A percentile compares a stretch with the other conserved stretches of the same genome.
These are phyloP conservation scores for Obba rivulosa DNA, from an alignment of 768 basidiomycete genomes.

Conservation along the genomic window DNA sequence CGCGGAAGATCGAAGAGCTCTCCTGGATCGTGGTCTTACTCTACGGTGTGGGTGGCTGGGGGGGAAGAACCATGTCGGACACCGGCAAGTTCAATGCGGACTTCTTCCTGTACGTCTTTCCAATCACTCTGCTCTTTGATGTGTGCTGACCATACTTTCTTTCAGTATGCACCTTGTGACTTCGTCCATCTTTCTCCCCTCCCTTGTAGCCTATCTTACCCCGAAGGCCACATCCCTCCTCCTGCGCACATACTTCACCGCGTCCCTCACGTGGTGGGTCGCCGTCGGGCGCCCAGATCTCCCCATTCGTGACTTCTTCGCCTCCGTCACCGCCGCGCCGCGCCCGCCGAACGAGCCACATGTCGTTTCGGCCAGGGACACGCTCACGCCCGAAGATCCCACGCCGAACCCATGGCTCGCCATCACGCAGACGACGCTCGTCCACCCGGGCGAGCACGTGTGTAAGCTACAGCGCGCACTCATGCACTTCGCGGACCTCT, in stretches of 20 bases:
- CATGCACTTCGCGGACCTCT: constrained; percentile 38
- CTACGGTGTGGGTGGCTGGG: constrained; percentile 53
- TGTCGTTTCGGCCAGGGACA: constrained; percentile 17
- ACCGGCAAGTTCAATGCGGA: constrained; percentile 41
- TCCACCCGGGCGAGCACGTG: constrained; percentile 54
- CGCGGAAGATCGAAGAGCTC: constrained; percentile 56
- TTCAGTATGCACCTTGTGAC: constrained; percentile 60
- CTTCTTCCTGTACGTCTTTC: constrained; percentile 48
- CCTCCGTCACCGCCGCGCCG: constrained; percentile 34
- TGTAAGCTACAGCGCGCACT: constrained; percentile 44
- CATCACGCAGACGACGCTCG: constrained; percentile 42
- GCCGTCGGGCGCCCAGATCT: constrained; percentile 43
- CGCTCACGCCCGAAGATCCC: constrained; percentile 28
- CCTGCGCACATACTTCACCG: constrained; percentile 51
- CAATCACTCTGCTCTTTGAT: background rate
- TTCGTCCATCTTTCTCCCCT: constrained; percentile 55
- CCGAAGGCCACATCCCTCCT: constrained; percentile 43
- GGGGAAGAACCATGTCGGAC: constrained; percentile 27
- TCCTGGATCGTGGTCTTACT: constrained; percentile 46
- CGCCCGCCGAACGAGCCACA: constrained; percentile 19
- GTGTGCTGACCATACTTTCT: background rate
- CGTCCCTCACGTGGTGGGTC: constrained; percentile 42
- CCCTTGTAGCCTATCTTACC: constrained; percentile 32
- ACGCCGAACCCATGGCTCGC: constrained; percentile 55
- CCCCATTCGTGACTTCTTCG: constrained; percentile 32